phyloP scores from a whole-genome alignment of 306 rosid species.

The Elaeagnus macrophylla region DNA sequence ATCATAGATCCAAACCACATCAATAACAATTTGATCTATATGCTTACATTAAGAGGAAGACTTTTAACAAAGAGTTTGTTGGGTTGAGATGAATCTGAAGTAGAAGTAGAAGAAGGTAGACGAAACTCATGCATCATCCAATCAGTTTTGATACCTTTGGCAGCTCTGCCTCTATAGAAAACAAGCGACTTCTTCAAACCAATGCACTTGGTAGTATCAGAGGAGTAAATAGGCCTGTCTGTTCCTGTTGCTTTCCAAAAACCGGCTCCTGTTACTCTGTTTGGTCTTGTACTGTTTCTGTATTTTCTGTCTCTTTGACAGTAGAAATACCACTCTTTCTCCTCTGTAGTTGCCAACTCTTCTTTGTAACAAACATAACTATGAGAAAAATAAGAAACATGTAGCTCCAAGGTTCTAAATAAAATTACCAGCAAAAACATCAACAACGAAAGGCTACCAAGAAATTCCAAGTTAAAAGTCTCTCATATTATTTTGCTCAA shows the following conservation, averaged over 20 bases:
- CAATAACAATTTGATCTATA: no score
- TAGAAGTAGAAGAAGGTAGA: conserved; percentile 29
- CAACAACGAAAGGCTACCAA: no score
- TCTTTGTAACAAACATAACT: conserved; percentile 6
- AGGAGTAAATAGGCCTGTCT: conserved; percentile 63
- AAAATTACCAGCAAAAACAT: no score
- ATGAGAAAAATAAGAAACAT: no score
- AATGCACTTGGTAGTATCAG: conserved; percentile 51
- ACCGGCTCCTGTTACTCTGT: conserved; percentile 66
- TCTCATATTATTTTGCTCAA: no score
- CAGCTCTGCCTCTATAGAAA: conserved; percentile 73
- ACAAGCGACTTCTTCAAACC: conserved; percentile 85
- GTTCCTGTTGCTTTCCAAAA: conserved; percentile 93
- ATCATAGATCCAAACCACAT: no score
- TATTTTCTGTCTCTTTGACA: conserved; percentile 74
- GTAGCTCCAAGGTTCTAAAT: no score
- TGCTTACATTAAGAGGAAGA: conserved; percentile 49
- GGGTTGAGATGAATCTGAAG: conserved; percentile 17
- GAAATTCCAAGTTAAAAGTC: no score
- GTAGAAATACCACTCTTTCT: conserved; percentile 79
- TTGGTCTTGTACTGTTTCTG: conserved; percentile 68
- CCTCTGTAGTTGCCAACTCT: conserved; percentile 59
- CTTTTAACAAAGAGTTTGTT: conserved; percentile 37
- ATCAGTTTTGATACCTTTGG: conserved; percentile 69
- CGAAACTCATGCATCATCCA: conserved; percentile 97